Percentiles rank a stretch among this genome's conserved stretches.
phyloP scores from a whole-genome alignment of 176 grass and related monocot genomes.

The Hordeum marinum region DNA sequence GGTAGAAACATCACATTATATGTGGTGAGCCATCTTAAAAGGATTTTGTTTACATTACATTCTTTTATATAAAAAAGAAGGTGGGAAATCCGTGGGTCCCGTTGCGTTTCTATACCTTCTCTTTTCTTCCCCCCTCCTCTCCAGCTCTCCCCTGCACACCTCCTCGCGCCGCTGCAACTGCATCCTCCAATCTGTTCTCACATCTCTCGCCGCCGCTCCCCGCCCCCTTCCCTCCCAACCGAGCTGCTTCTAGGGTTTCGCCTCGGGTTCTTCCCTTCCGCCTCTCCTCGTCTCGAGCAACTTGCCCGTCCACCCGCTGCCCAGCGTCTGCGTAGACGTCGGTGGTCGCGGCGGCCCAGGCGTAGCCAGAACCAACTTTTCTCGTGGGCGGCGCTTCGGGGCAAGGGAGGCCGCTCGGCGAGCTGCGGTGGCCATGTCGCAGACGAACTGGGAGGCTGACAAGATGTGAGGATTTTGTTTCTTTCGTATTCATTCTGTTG shows the following conservation, averaged over 20 bases:
- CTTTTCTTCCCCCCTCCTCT: neutral
- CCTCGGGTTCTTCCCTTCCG: neutral
- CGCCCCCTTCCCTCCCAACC: neutral
- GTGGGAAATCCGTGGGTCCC: neutral
- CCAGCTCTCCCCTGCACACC: neutral
- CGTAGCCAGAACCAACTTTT: neutral
- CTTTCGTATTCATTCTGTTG: neutral
- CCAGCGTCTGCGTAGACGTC: neutral
- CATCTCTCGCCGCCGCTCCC: neutral
- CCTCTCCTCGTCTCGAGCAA: neutral
- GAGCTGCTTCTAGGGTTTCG: conserved; percentile 15
- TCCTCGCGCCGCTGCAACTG: neutral
- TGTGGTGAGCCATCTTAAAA: too few relatives aligned
- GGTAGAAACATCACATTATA: too few relatives aligned
- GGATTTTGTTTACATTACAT: too few relatives aligned
- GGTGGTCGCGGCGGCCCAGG: neutral
- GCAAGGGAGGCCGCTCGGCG: neutral
- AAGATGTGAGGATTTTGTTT: conserved; percentile 61
- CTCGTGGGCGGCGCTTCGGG: neutral
- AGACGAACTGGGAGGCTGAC: conserved; percentile 79
- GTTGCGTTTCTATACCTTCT: neutral
- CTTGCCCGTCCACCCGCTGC: neutral
- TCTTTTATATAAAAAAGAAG: neutral
- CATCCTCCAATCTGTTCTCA: conserved; percentile 10
- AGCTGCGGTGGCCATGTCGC: conserved; percentile 46